Conservation (phyloP, 306 rosid species). For the Pterocarpus macrocarpus region DNA sequence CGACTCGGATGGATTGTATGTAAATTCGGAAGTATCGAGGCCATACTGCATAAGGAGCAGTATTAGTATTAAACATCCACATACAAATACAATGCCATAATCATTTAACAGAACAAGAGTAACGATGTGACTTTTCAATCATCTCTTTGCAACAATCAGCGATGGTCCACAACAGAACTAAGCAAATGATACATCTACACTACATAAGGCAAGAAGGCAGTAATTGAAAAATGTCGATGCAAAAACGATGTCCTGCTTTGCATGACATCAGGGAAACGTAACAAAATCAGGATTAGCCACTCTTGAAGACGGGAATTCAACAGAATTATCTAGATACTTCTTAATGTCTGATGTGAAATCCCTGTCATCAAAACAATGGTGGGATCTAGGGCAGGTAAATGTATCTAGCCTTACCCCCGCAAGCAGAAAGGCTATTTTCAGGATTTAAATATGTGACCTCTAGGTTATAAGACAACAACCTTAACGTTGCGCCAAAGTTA, state of each 20-base stretch:
- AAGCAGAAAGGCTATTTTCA: too few relatives aligned
- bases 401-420: too few relatives aligned
- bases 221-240: background rate
- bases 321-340: conserved; percentile 31
- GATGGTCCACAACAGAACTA: conserved; percentile 30
- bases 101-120: conserved; percentile 3
- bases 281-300: conserved; percentile 17
- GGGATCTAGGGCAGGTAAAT: too few relatives aligned
- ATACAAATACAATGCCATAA: conserved; percentile 1
- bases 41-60: conserved; percentile 77
- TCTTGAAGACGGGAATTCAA: conserved; percentile 10
- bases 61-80: conserved; percentile 24
- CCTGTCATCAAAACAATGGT: background rate
- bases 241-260: background rate
- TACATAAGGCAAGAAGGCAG: background rate
- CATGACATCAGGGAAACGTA: background rate
- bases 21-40: conserved; percentile 89
- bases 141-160: background rate
- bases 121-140: background rate
- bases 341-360: background rate
- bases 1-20: conserved; percentile 96
- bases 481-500: too few relatives aligned
- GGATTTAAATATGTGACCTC: too few relatives aligned
- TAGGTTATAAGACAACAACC: too few relatives aligned
- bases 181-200: conserved; percentile 13